Conservation (phyloP, 1,284 basidiomycete genomes). For the Microbotryomycetes sp. region DNA sequence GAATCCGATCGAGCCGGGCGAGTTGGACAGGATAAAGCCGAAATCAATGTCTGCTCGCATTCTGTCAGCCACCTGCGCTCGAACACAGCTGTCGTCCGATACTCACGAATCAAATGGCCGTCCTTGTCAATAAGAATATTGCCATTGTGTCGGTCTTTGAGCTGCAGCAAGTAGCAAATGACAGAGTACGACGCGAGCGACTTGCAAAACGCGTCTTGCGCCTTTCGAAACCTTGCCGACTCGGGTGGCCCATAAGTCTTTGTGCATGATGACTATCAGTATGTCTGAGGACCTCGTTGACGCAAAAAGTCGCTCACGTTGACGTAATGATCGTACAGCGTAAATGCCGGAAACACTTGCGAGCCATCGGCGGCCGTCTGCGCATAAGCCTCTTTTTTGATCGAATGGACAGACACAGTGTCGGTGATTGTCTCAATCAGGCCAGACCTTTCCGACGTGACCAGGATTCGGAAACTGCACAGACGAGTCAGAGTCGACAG, state of each 20-base stretch:
- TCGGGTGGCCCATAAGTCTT: constrained; percentile 85
- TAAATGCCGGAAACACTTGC: constrained; percentile 45
- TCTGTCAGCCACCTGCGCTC: too few species aligned
- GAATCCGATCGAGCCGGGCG: constrained; percentile 94
- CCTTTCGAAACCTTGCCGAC: constrained; percentile 77
- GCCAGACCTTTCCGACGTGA: constrained; percentile 87
- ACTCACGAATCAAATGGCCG: constrained; percentile 68
- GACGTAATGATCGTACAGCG: constrained; percentile 80
- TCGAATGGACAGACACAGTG: constrained; percentile 95
- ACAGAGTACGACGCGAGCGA: constrained; percentile 87
- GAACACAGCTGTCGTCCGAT: too few species aligned
- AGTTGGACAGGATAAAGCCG: constrained; percentile 95
- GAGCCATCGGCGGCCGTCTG: constrained; percentile 20
- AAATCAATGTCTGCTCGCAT: constrained; percentile 79
- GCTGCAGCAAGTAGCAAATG: constrained; percentile 89
- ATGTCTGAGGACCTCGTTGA: too few species aligned
- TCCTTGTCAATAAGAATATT: constrained; percentile 95
- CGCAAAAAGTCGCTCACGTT: constrained; percentile 52
- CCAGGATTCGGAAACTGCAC: constrained; percentile 68
- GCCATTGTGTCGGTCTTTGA: constrained; percentile 98
- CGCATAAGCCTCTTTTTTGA: constrained; percentile 93
- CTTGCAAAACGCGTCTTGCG: constrained; percentile 74
- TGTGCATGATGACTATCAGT: neutral
- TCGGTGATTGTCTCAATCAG: constrained; percentile 93
- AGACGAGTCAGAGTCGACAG: neutral